phyloP scores from a whole-genome alignment of 139 green algal genomes.

The Chlorella sorokiniana region DNA sequence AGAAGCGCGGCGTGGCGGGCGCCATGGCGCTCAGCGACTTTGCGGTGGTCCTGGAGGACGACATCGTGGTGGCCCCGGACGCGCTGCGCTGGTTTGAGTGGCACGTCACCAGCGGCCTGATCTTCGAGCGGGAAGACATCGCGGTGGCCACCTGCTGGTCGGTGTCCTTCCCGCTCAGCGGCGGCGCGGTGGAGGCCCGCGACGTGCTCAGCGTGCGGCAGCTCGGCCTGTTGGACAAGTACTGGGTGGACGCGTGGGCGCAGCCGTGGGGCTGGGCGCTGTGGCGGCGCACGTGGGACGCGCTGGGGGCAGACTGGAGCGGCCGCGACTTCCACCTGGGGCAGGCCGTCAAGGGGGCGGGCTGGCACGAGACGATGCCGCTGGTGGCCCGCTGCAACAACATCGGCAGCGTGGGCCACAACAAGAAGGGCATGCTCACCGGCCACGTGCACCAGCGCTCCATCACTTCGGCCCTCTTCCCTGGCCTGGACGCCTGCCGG shows the following conservation, averaged over 20 bases:
- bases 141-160: constrained; percentile 31
- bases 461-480: neutral
- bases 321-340: constrained; percentile 14
- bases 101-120: constrained; percentile 29
- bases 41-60: constrained; percentile 18
- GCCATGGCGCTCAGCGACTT: constrained; percentile 12
- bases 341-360: neutral
- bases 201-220: constrained; percentile 4
- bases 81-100: constrained; percentile 35
- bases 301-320: neutral
- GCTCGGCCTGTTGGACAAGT: constrained; percentile 27
- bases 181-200: neutral
- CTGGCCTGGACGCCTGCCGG: neutral
- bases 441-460: constrained; percentile 19
- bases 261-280: constrained; percentile 25
- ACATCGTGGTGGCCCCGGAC: constrained; percentile 5
- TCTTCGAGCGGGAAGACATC: constrained; percentile 4
- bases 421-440: neutral
- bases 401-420: constrained; percentile 19
- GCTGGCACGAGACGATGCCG: constrained; percentile 23
- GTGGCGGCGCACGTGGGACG: constrained; percentile 28
- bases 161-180: constrained; percentile 1
- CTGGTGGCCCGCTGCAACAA: constrained; percentile 30
- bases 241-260: constrained; percentile 13
- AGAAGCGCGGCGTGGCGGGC: constrained; percentile 19